Base-by-base conservation (phyloP, 805 yeast species). In the Nakazawaea pomicola region DNA sequence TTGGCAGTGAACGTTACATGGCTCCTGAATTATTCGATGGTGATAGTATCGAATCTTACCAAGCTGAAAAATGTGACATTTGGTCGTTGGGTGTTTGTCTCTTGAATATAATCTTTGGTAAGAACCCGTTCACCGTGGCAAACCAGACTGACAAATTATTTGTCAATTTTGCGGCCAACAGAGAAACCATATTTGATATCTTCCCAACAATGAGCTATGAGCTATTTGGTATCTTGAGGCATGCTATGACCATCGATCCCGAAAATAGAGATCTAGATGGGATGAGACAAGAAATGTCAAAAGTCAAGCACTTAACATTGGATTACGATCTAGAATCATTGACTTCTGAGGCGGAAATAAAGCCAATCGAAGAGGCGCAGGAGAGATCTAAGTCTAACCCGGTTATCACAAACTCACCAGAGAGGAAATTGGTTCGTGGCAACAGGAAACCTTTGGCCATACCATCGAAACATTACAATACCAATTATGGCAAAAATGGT, bases 1-100 rank as follows among this genome's bases (percentile, higher is more conserved):
- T 87, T 44, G 96, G 96, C 18, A 78, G 87, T 41, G 95, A 87
- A 61, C 71, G 95, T 47, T 89, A 89, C 61, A 89, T 89, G 97
- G 95, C 96, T 0, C 97, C 97, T 1, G 97, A 89, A 56, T 63
- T 88, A 43, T 81, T 88, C 55, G 95, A 88, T 41, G 55, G 57
- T 43, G 50, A 59, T 11, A 63, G 64, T 30, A 62, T 77, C 36
- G 76, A 74, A 27, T 65, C 70, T 32, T 90, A 89, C 58, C 83
- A 83, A 51, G 87, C 95, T 7, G 78, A 80, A 16, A 82, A 84
- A 59, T 82, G 84, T 38, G 96, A 89, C 62, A 68, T 89, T 36
- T 89, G 97, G 97, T 80, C 96, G 0, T 63, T 85, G 45, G 97
- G 96, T 21, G 79, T 89, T 44, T 85, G 88, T 33, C 67, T 89